Evolutionary conservation across 306 rosid genomes (phyloP), one percentile per base, ranked within the genome.

Genomic region (Vicia sativa): DNA sequence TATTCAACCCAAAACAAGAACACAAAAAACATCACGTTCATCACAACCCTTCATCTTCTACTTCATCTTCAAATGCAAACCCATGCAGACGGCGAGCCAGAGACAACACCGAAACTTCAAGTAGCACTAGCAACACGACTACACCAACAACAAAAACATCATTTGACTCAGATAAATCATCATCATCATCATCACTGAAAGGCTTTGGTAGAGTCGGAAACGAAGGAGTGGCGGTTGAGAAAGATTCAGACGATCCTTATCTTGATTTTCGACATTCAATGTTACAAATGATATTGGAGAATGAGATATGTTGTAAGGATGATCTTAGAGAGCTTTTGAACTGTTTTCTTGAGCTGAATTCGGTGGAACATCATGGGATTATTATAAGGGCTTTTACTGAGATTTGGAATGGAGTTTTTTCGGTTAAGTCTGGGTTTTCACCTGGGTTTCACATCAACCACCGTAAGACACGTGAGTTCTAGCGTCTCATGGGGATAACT

Each of bases 271-370:
- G 87, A 50, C 90, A 85, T 7, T 93, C 99, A 5, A 93, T 93
- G 99, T 86, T 90, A 1, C 95, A 90, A 58, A 93, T 93, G 99
- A 90, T 93, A 21, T 35, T 90, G 79, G 95, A 93, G 81, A 93
- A 93, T 42, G 89, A 93, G 77, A 90, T 93, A 15, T 90, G 90
- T 78, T 80, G 90, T 0, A 93, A 93, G 44, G 84, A 88, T 2
- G 99, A 84, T 39, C 85, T 93, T 2, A 73, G 86, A 1, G 85
- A 89, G 63, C 95, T 93, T 67, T 91, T 93, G 12, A 82, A 83
- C 25, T 90, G 96, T 14, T 93, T 93, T 70, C 80, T 93, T 78
- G 90, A 87, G 82, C 86, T 93, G 14, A 93, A 93, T 74, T 78
- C 95, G 0, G 85, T 93, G 0, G 63, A 84, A 43, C 82, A 88